These are phyloP conservation scores for Penicillium samsonianum DNA, from an alignment of 495 filamentous ascomycete species.

Conservation along the genomic window DNA sequence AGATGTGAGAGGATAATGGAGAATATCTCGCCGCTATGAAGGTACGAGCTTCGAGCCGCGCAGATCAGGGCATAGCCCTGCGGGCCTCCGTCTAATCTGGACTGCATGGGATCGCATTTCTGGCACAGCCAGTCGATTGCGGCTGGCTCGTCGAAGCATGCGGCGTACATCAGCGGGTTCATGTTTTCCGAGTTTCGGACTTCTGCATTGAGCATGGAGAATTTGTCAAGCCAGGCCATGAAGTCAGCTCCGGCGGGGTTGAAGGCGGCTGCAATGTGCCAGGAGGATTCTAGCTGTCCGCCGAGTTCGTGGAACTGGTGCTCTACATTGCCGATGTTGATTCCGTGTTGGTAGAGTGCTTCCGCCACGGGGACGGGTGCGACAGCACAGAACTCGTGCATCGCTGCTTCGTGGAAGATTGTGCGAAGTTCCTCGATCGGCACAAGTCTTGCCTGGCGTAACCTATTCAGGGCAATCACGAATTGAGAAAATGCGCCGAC, in stretches of 20 bases:
- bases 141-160: not conserved
- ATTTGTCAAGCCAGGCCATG: slow-evolving; percentile 1
- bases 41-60: not conserved
- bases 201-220: not conserved
- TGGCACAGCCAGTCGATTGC: slow-evolving; percentile 2
- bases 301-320: slow-evolving; percentile 1
- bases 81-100: not conserved
- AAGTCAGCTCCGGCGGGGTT: not conserved
- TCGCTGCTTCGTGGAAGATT: slow-evolving; percentile 3
- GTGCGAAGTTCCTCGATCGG: not conserved
- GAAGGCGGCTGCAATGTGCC: slow-evolving; percentile 11
- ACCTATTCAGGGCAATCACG: not conserved
- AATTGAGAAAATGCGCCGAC: not conserved
- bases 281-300: slow-evolving; percentile 7
- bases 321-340: slow-evolving; percentile 7
- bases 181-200: slow-evolving; percentile 1
- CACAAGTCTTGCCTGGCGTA: not conserved
- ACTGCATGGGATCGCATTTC: not conserved
- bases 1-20: not conserved
- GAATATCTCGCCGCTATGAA: slow-evolving; percentile 2
- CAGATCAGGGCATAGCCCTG: slow-evolving; percentile 1
- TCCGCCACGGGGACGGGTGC: not conserved
- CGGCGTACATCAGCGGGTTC: slow-evolving; percentile 7
- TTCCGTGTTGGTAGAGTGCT: not conserved
- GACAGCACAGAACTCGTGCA: slow-evolving; percentile 1